Evolutionary conservation across 2,329 filamentous ascomycete genomes (phyloP), one percentile per base, ranked within the genome.

Genomic region (Podosphaera xanthii): DNA sequence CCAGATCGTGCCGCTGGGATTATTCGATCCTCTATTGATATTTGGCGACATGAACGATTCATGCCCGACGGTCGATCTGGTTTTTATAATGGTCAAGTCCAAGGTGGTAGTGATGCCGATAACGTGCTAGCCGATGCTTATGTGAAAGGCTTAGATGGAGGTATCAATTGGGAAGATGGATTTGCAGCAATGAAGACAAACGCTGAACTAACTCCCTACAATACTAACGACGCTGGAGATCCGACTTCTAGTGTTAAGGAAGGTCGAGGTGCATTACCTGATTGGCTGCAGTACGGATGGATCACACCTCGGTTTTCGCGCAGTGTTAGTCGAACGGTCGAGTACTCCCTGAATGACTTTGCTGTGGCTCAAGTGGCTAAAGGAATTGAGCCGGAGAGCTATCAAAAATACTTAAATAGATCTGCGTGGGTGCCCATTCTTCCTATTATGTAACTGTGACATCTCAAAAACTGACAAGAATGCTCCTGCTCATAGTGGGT

Each of bases 41-140:
- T 83, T 63, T 86, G 79, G 76, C 73, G 79, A 57, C 71, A 80
- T 61, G 80, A 82, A 6, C 81, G 80, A 6, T 85, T 77, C 64
- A 72, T 83, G 67, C 81, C 82, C 0, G 82, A 85, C 64, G 82
- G 75, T 0, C 77, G 83, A 6, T 84, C 81, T 0, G 83, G 78
- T 1, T 82, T 85, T 68, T 84, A 73, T 72, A 87, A 84, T 63
- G 84, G 84, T 8, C 78, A 78, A 7, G 77, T 79, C 0, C 83
- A 87, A 67, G 83, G 82, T 5, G 84, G 83, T 5, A 82, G 78
- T 12, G 86, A 86, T 64, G 77, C 78, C 2, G 84, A 87, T 67
- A 86, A 84, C 59, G 76, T 87, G 2, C 76, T 87, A 34, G 83
- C 83, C 2, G 84, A 87, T 65, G 84, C 83, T 0, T 87, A 79